Evolutionary conservation across 148 eudicot genomes (phyloP).

Genomic region (Spergularia marina): DNA sequence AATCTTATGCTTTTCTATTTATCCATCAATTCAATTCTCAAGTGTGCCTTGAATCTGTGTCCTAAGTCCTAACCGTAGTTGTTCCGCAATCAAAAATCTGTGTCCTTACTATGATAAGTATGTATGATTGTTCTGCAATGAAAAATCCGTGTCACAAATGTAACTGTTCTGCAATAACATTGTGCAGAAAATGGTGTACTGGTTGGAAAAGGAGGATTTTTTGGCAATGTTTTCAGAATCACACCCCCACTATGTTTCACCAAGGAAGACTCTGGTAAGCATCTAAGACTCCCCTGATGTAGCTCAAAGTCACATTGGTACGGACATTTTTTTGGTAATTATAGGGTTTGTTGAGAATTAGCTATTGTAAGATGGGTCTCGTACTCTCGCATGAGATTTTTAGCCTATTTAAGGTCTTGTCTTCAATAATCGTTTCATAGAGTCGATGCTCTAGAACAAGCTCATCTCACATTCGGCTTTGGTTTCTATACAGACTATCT

Average conservation of each 20-base stretch:
- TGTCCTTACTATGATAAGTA: too few species aligned
- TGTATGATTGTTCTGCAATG: too few species aligned
- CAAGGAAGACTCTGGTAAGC: conserved; percentile 87
- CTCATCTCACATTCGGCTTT: background rate
- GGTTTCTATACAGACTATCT: conserved; percentile 31
- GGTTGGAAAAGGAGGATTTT: conserved; percentile 92
- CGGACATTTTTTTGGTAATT: too few species aligned
- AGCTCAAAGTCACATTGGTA: too few species aligned
- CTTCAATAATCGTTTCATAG: too few species aligned
- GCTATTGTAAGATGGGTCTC: too few species aligned
- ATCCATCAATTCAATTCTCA: background rate
- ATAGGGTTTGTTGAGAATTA: too few species aligned
- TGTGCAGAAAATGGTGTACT: conserved; percentile 79
- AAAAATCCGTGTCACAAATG: background rate
- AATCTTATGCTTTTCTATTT: background rate
- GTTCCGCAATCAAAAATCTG: too few species aligned
- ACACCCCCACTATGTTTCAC: conserved; percentile 98
- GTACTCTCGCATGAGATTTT: too few species aligned
- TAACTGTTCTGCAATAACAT: background rate
- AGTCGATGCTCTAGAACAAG: too few species aligned
- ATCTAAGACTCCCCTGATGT: background rate
- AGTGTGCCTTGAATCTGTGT: background rate
- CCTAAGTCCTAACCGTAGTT: background rate
- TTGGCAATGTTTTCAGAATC: conserved; percentile 90
- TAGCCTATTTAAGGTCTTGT: too few species aligned